These are phyloP conservation scores for Flagelloscypha sp. DNA, from an alignment of 768 basidiomycete genomes.

Conservation along the genomic window DNA sequence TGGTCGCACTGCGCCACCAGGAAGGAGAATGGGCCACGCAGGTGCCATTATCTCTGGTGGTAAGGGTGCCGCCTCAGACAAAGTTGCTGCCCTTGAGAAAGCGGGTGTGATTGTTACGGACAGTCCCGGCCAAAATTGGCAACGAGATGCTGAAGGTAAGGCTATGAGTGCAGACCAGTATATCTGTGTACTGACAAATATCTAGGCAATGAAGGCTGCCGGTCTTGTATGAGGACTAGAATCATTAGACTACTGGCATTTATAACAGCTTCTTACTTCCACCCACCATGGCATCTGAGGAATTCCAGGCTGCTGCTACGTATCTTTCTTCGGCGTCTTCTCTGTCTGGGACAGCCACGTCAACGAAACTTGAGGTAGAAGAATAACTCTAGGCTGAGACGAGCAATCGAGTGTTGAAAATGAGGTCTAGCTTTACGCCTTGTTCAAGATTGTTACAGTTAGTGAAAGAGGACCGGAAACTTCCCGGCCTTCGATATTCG, in stretches of 20 bases:
- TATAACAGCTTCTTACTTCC: constrained; percentile 10
- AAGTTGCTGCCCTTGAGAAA: constrained; percentile 81
- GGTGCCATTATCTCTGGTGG: constrained; percentile 98
- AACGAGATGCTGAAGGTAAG: constrained; percentile 78
- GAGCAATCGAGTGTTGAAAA: no score
- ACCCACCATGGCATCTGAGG: constrained; percentile 19
- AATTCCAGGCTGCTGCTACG: constrained; percentile 51
- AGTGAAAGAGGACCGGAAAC: constrained; percentile 40
- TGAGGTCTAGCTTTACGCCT: constrained; percentile 81
- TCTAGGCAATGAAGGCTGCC: constrained; percentile 71
- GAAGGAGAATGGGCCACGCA: constrained; percentile 96
- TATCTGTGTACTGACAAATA: no score
- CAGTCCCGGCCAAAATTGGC: constrained; percentile 94
- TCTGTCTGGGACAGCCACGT: constrained; percentile 44
- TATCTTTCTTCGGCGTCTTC: constrained; percentile 56
- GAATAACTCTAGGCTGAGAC: no score
- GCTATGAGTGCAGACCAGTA: no score
- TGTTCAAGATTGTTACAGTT: constrained; percentile 71
- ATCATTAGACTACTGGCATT: constrained; percentile 15
- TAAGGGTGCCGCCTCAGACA: constrained; percentile 94
- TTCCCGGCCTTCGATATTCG: constrained; percentile 67
- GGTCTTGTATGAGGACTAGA: constrained; percentile 60
- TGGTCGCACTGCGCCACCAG: constrained; percentile 95
- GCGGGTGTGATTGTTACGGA: constrained; percentile 92
- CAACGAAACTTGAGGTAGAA: constrained; percentile 76